Conservation (phyloP, 768 basidiomycete species). For the Galerina marginata region DNA sequence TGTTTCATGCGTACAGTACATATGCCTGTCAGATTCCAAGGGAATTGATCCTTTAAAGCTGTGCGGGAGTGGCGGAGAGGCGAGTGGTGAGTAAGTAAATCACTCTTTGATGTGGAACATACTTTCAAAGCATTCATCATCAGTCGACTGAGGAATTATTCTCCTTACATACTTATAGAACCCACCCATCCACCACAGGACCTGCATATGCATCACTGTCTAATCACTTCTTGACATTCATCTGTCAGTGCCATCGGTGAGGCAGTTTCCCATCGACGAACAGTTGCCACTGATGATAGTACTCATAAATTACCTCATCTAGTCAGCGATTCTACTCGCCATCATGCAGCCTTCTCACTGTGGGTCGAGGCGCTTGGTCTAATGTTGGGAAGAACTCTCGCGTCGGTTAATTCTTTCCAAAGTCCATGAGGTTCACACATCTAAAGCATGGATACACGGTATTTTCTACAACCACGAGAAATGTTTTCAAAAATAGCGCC, state of each 20-base stretch:
- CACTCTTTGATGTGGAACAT: too few species aligned
- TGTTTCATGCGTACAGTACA: conserved; percentile 4
- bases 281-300: not conserved
- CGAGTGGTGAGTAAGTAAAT: not conserved
- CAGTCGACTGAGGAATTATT: too few species aligned
- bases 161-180: not conserved
- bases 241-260: conserved; percentile 15
- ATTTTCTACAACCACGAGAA: not conserved
- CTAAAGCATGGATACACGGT: too few species aligned
- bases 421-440: too few species aligned
- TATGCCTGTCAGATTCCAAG: not conserved
- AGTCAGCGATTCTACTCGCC: not conserved
- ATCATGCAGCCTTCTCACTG: not conserved
- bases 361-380: too few species aligned
- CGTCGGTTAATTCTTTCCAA: too few species aligned
- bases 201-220: not conserved
- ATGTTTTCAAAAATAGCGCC: not conserved
- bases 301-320: not conserved
- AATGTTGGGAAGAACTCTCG: too few species aligned
- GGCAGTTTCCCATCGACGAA: conserved; percentile 10
- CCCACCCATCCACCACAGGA: not conserved
- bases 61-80: not conserved
- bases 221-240: not conserved
- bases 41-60: not conserved
- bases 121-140: too few species aligned